phyloP scores from a whole-genome alignment of 331 rosid species.

The Pyrus hybrid region DNA sequence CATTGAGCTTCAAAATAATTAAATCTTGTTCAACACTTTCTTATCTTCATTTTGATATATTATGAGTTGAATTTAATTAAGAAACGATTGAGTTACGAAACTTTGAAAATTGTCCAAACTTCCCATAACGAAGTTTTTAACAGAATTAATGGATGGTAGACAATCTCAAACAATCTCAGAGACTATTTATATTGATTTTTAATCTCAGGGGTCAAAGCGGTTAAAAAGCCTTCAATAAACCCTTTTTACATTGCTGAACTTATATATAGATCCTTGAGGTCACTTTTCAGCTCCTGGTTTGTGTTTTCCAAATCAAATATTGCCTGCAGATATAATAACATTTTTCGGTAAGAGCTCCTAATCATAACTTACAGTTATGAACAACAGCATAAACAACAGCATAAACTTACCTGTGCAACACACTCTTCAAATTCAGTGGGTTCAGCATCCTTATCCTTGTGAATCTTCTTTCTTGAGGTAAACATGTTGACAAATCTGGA shows the following conservation, averaged over 20 bases:
- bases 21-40: too few species aligned
- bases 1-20: too few species aligned
- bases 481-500: conserved; percentile 40
- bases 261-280: conserved; percentile 70
- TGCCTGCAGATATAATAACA: conserved; percentile 31
- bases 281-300: conserved; percentile 71
- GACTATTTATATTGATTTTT: too few species aligned
- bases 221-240: too few species aligned
- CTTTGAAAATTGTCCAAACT: too few species aligned
- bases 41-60: too few species aligned
- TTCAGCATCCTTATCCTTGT: conserved; percentile 57
- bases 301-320: conserved; percentile 75
- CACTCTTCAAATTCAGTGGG: conserved; percentile 64
- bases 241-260: background rate
- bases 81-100: too few species aligned
- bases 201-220: too few species aligned
- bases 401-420: conserved; percentile 46
- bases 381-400: background rate
- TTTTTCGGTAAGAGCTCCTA: background rate
- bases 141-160: too few species aligned
- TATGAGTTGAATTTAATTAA: too few species aligned
- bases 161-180: too few species aligned
- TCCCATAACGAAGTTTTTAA: too few species aligned
- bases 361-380: background rate
- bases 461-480: conserved; percentile 64